A percentile compares a stretch with the other conserved stretches of the same genome.
Conservation (phyloP, 2,329 filamentous ascomycete species). For the Cercospora brassicicola region DNA sequence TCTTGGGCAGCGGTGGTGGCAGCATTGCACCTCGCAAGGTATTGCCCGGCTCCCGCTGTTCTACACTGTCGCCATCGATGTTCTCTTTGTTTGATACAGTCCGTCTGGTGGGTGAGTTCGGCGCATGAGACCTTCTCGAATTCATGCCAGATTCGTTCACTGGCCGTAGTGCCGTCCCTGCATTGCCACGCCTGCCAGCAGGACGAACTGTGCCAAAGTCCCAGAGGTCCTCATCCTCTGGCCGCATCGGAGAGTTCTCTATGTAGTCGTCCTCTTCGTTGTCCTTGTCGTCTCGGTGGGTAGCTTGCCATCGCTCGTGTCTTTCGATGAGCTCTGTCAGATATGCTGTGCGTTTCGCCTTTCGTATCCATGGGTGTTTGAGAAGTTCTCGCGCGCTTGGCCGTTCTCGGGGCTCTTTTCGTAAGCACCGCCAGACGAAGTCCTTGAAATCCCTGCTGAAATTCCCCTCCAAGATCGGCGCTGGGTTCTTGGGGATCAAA, state of each 20-base stretch:
- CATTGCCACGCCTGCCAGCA: slow-evolving; percentile 58
- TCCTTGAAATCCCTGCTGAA: slow-evolving; percentile 53
- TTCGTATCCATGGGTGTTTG: slow-evolving; percentile 84
- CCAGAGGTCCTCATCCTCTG: slow-evolving; percentile 84
- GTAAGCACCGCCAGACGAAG: slow-evolving; percentile 66
- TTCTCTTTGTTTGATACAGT: slow-evolving; percentile 41
- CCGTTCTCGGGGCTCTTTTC: slow-evolving; percentile 84
- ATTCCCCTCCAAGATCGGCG: slow-evolving; percentile 65
- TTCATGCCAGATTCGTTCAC: slow-evolving; percentile 84
- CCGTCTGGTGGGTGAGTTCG: slow-evolving; percentile 43
- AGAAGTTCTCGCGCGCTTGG: slow-evolving; percentile 84
- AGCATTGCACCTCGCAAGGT: slow-evolving; percentile 35
- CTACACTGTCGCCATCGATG: slow-evolving; percentile 35
- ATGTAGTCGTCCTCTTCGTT: slow-evolving; percentile 60
- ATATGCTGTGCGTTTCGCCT: slow-evolving; percentile 94
- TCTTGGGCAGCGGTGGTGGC: slow-evolving; percentile 40
- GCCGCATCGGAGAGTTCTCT: slow-evolving; percentile 45
- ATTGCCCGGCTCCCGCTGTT: slow-evolving; percentile 33
- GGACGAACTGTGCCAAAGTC: slow-evolving; percentile 95
- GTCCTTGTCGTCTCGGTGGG: slow-evolving; percentile 70
- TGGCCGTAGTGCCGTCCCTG: slow-evolving; percentile 63
- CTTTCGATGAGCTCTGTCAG: slow-evolving; percentile 93
- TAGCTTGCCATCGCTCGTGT: slow-evolving; percentile 80
- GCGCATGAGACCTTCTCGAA: slow-evolving; percentile 54
- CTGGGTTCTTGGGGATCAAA: slow-evolving; percentile 90